Conservation (phyloP, 441 rosid species). For the Bocquillonia castaneifolia region DNA sequence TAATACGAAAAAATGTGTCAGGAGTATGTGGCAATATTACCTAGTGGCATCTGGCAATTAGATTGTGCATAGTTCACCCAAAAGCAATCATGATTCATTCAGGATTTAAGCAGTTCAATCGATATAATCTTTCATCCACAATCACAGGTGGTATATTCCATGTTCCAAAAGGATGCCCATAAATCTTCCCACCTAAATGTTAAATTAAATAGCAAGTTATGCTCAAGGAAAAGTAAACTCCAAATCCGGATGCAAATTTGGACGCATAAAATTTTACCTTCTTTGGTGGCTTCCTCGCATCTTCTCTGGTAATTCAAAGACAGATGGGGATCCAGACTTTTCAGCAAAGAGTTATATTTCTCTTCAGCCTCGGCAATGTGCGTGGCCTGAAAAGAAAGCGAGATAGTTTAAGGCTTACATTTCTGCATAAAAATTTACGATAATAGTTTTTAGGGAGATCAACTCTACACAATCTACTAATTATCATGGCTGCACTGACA, state of each 20-base stretch:
- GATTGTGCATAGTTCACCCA: neutral
- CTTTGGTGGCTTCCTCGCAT: slow-evolving; percentile 79
- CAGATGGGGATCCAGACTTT: slow-evolving; percentile 56
- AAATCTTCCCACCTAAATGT: slow-evolving; percentile 48
- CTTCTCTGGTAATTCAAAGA: slow-evolving; percentile 55
- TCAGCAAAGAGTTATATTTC: slow-evolving; percentile 48
- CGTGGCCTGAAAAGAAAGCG: slow-evolving; percentile 44
- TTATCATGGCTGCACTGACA: neutral
- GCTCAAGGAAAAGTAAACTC: neutral
- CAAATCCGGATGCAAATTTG: neutral
- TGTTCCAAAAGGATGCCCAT: slow-evolving; percentile 60
- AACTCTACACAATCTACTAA: neutral
- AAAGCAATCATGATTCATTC: neutral
- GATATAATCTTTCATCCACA: slow-evolving; percentile 54
- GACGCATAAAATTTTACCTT: slow-evolving; percentile 43
- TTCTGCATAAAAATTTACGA: neutral
- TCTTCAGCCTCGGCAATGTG: slow-evolving; percentile 65
- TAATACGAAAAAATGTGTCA: neutral
- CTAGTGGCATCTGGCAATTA: neutral
- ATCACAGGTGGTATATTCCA: slow-evolving; percentile 75
- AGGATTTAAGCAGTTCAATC: slow-evolving; percentile 23
- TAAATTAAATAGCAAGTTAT: neutral
- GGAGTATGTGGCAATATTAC: neutral
- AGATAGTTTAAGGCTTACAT: too few species aligned
- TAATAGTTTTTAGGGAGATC: neutral